Evolutionary conservation across 768 basidiomycete genomes (phyloP).

Genomic region (Wakefieldia striispora): DNA sequence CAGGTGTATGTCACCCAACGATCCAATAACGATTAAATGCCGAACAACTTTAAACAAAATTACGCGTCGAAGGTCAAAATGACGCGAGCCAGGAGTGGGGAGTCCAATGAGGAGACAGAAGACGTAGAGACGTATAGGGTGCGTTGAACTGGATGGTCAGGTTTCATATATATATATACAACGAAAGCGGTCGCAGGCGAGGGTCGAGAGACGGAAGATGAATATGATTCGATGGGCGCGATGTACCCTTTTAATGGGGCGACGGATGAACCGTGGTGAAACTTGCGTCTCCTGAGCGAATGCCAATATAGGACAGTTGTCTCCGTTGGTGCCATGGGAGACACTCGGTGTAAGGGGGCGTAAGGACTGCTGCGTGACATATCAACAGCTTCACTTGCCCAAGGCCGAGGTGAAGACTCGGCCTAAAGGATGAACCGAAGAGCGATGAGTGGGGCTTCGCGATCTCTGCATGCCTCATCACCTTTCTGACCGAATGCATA

Average conservation of each 20-base stretch:
- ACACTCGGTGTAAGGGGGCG: neutral
- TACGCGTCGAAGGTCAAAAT: neutral
- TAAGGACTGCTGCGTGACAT: neutral
- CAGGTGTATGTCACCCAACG: neutral
- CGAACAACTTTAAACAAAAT: neutral
- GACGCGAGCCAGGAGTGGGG: neutral
- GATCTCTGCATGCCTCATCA: slow-evolving; percentile 4
- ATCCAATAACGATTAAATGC: slow-evolving; percentile 1
- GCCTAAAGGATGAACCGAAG: slow-evolving; percentile 7
- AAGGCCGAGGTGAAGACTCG: neutral
- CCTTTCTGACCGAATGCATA: neutral
- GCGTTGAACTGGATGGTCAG: neutral
- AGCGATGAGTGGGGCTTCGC: slow-evolving; percentile 5
- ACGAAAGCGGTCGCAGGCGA: neutral
- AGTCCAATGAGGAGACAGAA: neutral
- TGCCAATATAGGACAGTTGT: neutral
- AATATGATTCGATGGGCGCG: neutral
- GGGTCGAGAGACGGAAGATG: neutral
- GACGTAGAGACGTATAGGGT: neutral
- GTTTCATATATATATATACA: slow-evolving; percentile 8
- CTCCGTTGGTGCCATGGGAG: neutral
- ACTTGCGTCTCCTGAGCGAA: neutral
- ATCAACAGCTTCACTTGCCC: neutral
- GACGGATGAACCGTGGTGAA: neutral
- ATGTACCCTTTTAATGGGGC: neutral